Evolutionary conservation across 1,284 basidiomycete species (phyloP), one percentile per base, ranked within the genome.

Genomic region (Marasmius sp.): DNA sequence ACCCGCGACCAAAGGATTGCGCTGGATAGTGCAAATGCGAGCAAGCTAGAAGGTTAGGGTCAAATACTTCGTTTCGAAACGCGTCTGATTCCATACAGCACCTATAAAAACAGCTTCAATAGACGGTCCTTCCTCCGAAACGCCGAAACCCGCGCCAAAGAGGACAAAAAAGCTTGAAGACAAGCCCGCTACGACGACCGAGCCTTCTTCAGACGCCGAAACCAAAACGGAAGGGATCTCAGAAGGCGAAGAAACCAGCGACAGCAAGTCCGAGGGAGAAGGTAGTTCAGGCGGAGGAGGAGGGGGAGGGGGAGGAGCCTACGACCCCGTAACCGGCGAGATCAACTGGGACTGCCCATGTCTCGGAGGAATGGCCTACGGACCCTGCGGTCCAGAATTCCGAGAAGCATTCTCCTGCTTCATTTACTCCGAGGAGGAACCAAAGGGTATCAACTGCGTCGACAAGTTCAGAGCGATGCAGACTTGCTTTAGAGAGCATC

Each of bases 261-360:
- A n/a, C n/a, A 27, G 20, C 62, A 65, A 33, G 59, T 6, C 65
- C 50, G 65, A 68, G n/a, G 70, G 61, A 39, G 65, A 64, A n/a
- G 68, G 66, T 59, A 45, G 68, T 6, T 54, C 67, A 18, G 73
- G 67, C 22, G 71, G 75, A 20, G 73, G 67, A 22, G 71, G 75
- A 20, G 78, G 71, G 14, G 70, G 72, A 10, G 74, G 27, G 2
- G 27, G 77, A 20, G 84, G 85, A 61, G 90, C 90, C 16, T 92
- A 80, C 83, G 92, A 99, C 78, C 95, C 96, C 20, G 94, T 88
- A 67, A 99, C 97, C 0, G 97, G 97, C 56, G 94, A 97, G 81
- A 97, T 98, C 72, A 98, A 98, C 79, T 98, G 95, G 95, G 95
- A 97, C 74, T 98, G 95, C 74, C 94, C 95, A 1, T 99, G 97